phyloP scores from a whole-genome alignment of 371 early-diverging fungal species.

The Chytridium lagenaria region DNA sequence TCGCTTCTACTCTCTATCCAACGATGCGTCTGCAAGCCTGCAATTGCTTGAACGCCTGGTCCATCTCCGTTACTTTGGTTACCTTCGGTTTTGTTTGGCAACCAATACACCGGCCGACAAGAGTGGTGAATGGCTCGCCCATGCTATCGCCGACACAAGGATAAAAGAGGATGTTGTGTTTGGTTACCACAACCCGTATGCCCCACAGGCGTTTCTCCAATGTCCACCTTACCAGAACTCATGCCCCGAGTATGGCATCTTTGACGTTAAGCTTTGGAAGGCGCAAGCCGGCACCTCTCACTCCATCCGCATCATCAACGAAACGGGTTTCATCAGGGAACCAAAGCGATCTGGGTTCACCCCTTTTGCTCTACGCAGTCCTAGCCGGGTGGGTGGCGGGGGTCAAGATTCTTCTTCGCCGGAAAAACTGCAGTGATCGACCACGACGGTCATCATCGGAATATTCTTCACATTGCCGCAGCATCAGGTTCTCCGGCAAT shows the following conservation, averaged over 20 bases:
- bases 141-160: not conserved
- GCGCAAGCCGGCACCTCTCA: not conserved
- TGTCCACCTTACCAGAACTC: not conserved
- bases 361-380: not conserved
- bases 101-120: not conserved
- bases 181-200: not conserved
- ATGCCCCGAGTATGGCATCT: not conserved
- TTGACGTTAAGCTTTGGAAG: not conserved
- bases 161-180: constrained; percentile 1
- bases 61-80: not conserved
- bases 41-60: not conserved
- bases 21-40: not conserved
- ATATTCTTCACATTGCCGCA: not conserved
- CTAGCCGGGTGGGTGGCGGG: not conserved
- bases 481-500: not conserved
- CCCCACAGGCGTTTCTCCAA: not conserved
- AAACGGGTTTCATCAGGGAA: not conserved
- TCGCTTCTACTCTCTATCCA: not conserved
- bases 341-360: not conserved
- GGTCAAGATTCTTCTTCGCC: not conserved
- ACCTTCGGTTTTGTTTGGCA: not conserved
- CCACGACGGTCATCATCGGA: not conserved
- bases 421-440: not conserved
- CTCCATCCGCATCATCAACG: not conserved
- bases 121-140: not conserved